Percentiles rank a stretch among this genome's conserved stretches.
These are phyloP conservation scores for Neoboletus subvelutipes DNA, from an alignment of 768 basidiomycete species.

Conservation along the genomic window DNA sequence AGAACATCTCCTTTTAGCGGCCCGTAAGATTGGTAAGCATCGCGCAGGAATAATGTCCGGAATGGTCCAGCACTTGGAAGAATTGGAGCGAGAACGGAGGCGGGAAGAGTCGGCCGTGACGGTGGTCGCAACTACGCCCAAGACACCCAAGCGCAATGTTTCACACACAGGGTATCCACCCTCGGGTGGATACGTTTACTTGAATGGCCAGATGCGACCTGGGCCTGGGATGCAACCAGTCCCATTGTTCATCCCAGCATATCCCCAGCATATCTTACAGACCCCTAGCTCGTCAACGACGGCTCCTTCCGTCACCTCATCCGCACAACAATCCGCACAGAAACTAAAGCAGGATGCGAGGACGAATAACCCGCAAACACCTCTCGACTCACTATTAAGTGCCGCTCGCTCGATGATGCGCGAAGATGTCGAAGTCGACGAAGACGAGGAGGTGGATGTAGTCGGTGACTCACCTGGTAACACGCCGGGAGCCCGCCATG, in stretches of 20 bases:
- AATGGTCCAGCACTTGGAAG: slow-evolving; percentile 38
- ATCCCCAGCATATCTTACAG: slow-evolving; percentile 29
- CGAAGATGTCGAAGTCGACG: slow-evolving; percentile 32
- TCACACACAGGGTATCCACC: slow-evolving; percentile 23
- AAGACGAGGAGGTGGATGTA: slow-evolving; percentile 30
- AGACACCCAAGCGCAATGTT: slow-evolving; percentile 33
- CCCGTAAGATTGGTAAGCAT: slow-evolving; percentile 64
- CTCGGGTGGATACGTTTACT: slow-evolving; percentile 30
- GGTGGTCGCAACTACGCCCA: slow-evolving; percentile 22
- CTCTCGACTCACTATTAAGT: slow-evolving; percentile 58
- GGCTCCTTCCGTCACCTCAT: slow-evolving; percentile 25
- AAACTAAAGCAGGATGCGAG: slow-evolving; percentile 17
- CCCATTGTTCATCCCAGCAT: slow-evolving; percentile 32
- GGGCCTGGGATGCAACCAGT: slow-evolving; percentile 31
- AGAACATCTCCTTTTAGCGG: slow-evolving; percentile 70
- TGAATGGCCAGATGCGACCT: slow-evolving; percentile 26
- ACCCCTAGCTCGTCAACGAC: slow-evolving; percentile 35
- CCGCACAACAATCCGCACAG: slow-evolving; percentile 16
- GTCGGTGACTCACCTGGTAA: slow-evolving; percentile 22
- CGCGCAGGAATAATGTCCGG: slow-evolving; percentile 59
- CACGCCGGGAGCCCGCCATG: slow-evolving; percentile 29
- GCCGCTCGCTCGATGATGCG: slow-evolving; percentile 60
- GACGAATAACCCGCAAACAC: slow-evolving; percentile 39
- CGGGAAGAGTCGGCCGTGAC: slow-evolving; percentile 27
- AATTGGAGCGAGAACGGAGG: slow-evolving; percentile 30